Conservation (phyloP, 495 filamentous ascomycete genomes). For the Aspergillus steynii region DNA sequence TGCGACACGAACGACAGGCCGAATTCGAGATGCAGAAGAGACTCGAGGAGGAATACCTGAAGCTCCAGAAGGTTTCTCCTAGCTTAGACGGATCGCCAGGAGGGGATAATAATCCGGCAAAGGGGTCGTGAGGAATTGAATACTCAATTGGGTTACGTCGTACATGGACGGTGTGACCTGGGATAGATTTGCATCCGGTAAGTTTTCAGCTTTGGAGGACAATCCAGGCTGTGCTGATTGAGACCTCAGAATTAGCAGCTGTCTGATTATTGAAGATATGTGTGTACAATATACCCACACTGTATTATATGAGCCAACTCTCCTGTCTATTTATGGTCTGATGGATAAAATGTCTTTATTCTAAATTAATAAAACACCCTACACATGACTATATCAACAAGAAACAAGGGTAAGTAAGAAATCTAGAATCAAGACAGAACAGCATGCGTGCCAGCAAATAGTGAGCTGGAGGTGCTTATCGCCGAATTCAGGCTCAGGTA, state of each 20-base stretch:
- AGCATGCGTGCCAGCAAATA: no score
- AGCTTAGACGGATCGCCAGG: slow-evolving; percentile 26
- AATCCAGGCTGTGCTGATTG: background rate
- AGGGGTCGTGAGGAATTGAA: slow-evolving; percentile 15
- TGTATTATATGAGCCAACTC: slow-evolving; percentile 19
- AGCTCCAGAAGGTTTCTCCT: slow-evolving; percentile 68
- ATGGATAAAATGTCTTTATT: no score
- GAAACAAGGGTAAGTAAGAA: no score
- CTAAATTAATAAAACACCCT: no score
- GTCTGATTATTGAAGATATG: background rate
- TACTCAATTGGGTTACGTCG: background rate
- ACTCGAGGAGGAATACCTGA: slow-evolving; percentile 87
- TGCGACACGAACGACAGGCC: slow-evolving; percentile 83
- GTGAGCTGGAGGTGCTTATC: no score
- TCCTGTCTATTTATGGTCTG: background rate
- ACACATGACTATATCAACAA: no score
- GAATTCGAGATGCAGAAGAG: slow-evolving; percentile 91
- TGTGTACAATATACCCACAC: slow-evolving; percentile 22
- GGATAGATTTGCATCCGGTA: slow-evolving; percentile 8
- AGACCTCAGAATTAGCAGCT: background rate
- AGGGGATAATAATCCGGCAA: slow-evolving; percentile 20
- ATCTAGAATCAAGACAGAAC: no score
- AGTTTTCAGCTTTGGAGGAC: background rate
- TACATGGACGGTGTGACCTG: background rate
- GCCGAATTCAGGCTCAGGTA: no score